Percentiles rank a stretch among this genome's conserved stretches.
phyloP scores from a whole-genome alignment of 768 basidiomycete genomes.

The Saitozyma sp. region DNA sequence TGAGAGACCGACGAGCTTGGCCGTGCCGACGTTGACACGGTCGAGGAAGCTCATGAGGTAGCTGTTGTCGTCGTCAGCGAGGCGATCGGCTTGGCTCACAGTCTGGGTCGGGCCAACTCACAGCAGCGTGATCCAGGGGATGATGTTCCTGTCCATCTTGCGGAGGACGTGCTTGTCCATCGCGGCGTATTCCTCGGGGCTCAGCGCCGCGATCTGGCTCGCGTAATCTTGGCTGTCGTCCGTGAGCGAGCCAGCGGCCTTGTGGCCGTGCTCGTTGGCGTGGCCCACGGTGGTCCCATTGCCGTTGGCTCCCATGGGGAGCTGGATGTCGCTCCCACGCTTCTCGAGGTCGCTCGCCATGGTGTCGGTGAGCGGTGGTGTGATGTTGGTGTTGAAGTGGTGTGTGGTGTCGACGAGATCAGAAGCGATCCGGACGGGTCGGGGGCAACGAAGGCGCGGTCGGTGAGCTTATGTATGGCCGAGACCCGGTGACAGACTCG shows the following conservation, averaged over 20 bases:
- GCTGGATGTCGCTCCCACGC: slow-evolving; percentile 2
- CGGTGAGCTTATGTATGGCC: too few relatives aligned
- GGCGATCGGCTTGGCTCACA: not conserved
- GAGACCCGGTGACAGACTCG: too few relatives aligned
- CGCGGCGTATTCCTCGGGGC: slow-evolving; percentile 37
- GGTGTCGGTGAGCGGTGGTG: too few relatives aligned
- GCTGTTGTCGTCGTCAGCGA: slow-evolving; percentile 16
- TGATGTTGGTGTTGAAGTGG: too few relatives aligned
- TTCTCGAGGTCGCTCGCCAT: not conserved
- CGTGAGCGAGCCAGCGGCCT: too few relatives aligned
- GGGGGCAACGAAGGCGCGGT: too few relatives aligned
- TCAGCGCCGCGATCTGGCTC: slow-evolving; percentile 32
- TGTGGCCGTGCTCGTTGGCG: too few relatives aligned
- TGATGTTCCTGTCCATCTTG: slow-evolving; percentile 45
- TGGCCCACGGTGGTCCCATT: slow-evolving; percentile 12
- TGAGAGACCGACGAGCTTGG: slow-evolving; percentile 42
- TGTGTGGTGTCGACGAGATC: too few relatives aligned
- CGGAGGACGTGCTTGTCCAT: slow-evolving; percentile 38
- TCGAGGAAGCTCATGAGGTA: slow-evolving; percentile 51
- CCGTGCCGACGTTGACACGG: slow-evolving; percentile 49
- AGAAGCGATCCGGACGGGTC: too few relatives aligned
- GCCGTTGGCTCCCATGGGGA: slow-evolving; percentile 6
- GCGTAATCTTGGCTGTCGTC: slow-evolving; percentile 25
- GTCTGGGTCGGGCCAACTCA: not conserved
- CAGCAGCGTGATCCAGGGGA: slow-evolving; percentile 52